Conservation (phyloP, 352 stramenopile species). For the Phytophthora litchii region DNA sequence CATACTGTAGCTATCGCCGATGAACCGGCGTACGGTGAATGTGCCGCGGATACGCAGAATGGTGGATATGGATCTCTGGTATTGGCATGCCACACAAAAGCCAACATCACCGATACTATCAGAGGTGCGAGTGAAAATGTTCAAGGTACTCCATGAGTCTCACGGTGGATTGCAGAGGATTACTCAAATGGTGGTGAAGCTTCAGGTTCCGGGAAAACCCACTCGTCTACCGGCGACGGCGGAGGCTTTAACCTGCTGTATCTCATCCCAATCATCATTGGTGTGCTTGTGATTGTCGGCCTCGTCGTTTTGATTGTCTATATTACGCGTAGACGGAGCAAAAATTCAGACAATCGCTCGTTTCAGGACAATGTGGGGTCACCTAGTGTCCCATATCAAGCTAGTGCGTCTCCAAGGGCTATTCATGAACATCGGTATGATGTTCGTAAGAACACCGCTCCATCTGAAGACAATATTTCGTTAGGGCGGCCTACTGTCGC, state of each 20-base stretch:
- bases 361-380: not conserved
- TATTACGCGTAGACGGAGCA: not conserved
- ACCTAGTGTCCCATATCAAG: not conserved
- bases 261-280: constrained; percentile 14
- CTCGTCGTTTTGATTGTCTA: constrained; percentile 1
- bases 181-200: not conserved
- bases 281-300: constrained; percentile 1
- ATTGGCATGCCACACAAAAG: constrained; percentile 16
- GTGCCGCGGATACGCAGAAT: constrained; percentile 4
- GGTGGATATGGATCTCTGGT: constrained; percentile 24
- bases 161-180: constrained; percentile 16
- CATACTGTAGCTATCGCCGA: constrained; percentile 4
- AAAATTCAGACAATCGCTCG: constrained; percentile 1
- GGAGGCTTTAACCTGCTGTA: constrained; percentile 10
- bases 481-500: not conserved
- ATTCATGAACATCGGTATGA: not conserved
- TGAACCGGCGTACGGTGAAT: constrained; percentile 17
- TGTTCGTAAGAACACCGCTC: not conserved
- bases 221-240: not conserved
- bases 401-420: not conserved
- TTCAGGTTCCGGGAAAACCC: not conserved
- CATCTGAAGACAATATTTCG: not conserved
- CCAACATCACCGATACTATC: constrained; percentile 1
- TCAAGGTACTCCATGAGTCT: constrained; percentile 16
- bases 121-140: constrained; percentile 1